Evolutionary conservation across 139 green algal genomes (phyloP), one percentile per base, ranked within the genome.

Genomic region (Coelastrella sp.): DNA sequence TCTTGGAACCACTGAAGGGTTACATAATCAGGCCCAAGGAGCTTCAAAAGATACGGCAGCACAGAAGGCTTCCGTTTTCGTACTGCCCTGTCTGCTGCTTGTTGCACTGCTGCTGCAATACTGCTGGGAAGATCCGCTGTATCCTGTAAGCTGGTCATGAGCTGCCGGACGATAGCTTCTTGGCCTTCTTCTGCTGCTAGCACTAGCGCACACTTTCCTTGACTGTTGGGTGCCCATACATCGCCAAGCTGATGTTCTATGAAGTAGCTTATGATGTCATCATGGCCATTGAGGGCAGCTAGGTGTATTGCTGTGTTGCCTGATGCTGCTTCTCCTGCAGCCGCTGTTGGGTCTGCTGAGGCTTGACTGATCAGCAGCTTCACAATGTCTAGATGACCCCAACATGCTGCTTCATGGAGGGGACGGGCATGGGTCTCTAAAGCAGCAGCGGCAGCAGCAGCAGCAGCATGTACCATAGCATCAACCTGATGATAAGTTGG

Each of bases 1-100:
- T 77, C 68, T 38, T 77, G 68, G 40, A 77, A 77, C 68, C 68
- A 77, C 0, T 57, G 38, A 17, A 21, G 38, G 37, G 53, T 38
- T 2, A 48, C 11, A 5, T 34, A 27, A 3, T 59, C 68, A 3
- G 68, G 68, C 21, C 68, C 68, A 2, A 77, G 68, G 23, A 77
- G 7, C 23, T 59, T 45, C 38, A 77, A 38, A 30, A 77, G 11
- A 7, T 30, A 48, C 37, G 37, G 15, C 4, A 77, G 68, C 9
- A 77, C 38, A 3, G 37, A 21, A 15, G 43, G 68, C 68, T 32
- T 17, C 37, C 68, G 43, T 23, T 77, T 59, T 13, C 45, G 43
- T 32, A 77, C 68, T 34, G 68, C 68, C 2, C 45, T 27, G 37
- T 77, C 27, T 6, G 68, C 68, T 37, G 68, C 68, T 21, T 11